Evolutionary conservation across 192 early-diverging fungal genomes (phyloP), one percentile per base, ranked within the genome.

Genomic region (Phycomyces nitens): DNA sequence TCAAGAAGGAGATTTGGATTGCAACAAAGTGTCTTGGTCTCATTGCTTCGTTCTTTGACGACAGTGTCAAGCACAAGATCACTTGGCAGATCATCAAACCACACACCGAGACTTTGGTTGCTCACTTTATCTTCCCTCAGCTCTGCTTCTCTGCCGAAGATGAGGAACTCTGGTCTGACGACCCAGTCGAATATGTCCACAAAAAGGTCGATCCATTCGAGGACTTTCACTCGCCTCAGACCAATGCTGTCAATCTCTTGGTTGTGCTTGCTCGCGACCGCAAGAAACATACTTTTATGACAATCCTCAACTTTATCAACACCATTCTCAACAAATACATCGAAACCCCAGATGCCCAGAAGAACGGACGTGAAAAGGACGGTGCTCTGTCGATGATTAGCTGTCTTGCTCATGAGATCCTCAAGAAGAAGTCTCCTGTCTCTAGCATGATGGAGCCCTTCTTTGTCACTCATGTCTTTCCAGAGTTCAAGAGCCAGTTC

Each of bases 71-170:
- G 66, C 86, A 90, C 23, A 94, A 94, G 79, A 76, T 78, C 6
- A 92, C 94, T 3, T 99, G 97, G 97, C 84, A 85, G 64, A 82
- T 94, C 65, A 75, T 97, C 58, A 94, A 94, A 77, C 87, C 91
- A 34, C 90, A 97, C 66, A 77, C 85, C 18, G 86, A 88, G 61
- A 82, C 84, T 4, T 77, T 99, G 40, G 83, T 97, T 20, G 73
- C 85, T n/a, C 86, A 93, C 47, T 97, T 91, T 74, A 89, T 97
- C 61, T 97, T 93, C 83, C 94, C 95, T 64, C 87, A 91, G 56
- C 70, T 99, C 51, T 96, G 92, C 81, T 96, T 97, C 69, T 86
- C 86, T 68, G 67, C 82, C 21, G 83, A 83, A 49, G 97, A 99
- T 69, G 81, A 89, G 65, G 82, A 91, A 74, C 82, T 96, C 22